Evolutionary conservation across 805 yeast species (phyloP), one percentile per base, ranked within the genome.

Genomic region (Starmerella tilneyi): DNA sequence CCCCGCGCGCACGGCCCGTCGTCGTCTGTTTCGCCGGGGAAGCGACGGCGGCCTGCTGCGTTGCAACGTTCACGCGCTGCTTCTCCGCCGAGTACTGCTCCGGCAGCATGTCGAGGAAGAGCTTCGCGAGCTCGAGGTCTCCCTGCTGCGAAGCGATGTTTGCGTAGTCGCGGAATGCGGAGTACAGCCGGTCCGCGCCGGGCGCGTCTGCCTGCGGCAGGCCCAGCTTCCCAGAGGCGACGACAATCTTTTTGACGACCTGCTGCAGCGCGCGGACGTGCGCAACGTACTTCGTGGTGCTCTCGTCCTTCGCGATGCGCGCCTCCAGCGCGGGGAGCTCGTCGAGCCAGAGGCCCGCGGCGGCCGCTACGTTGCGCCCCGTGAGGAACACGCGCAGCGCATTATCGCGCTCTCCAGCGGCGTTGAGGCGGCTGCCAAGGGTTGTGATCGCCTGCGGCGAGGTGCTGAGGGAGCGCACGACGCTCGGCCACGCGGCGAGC

Each of bases 201-300:
- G 45, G 34, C n/a, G 53, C 56, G 11, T 49, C 53, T 13, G 51
- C 48, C 15, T 50, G 34, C 27, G 50, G 50, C 26, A 41, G 36
- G 12, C 56, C 56, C 47, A 55, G 39, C 65, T 65, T 28, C 72
- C 59, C 19, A 4, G 51, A 40, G 62, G 78, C 86, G 21, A 83
- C 80, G 29, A 85, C 75, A 50, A 88, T 74, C 63, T 88, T 88
- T 61, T 84, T 94, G 43, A 84, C 81, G 59, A 86, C 81, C 57
- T 76, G 80, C 43, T 81, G 79, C 60, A 89, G 69, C 8, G 95
- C 81, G 54, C 76, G 81, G 54, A 81, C 78, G 57, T 85, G 85
- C 19, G 95, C 94, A 52, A 81, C 92, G 45, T 81, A 80, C 1
- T 84, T 77, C 3, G 94, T 74, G 9, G 60, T 60, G 32, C 63